phyloP scores from a whole-genome alignment of 345 rosid genomes.

The Hypericum androsaemum region DNA sequence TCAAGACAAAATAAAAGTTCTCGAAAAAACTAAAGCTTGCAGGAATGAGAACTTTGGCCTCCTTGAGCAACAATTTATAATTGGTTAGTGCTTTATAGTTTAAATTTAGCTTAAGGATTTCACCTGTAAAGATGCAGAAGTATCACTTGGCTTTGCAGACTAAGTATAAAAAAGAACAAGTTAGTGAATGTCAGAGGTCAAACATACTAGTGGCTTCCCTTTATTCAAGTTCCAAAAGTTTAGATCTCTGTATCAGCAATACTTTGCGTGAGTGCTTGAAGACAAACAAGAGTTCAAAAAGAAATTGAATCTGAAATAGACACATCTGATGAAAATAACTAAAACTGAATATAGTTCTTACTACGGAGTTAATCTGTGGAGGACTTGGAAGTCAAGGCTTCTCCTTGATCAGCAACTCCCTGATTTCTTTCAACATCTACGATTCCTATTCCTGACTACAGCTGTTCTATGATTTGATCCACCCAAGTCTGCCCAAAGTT shows the following conservation, averaged over 20 bases:
- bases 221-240: constrained; percentile 60
- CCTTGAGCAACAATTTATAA: constrained; percentile 74
- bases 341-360: constrained; percentile 13
- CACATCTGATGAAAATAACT: neutral
- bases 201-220: constrained; percentile 66
- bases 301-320: neutral
- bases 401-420: constrained; percentile 23
- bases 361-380: constrained; percentile 31
- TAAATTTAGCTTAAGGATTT: constrained; percentile 70
- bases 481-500: constrained; percentile 90
- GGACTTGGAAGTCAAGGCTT: constrained; percentile 20
- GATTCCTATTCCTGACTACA: constrained; percentile 51
- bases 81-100: constrained; percentile 73
- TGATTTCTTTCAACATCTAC: constrained; percentile 27
- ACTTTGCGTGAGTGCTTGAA: constrained; percentile 9
- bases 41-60: constrained; percentile 64
- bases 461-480: constrained; percentile 57
- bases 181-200: neutral
- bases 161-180: neutral
- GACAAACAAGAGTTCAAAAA: neutral
- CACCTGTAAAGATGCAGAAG: constrained; percentile 44
- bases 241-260: constrained; percentile 38
- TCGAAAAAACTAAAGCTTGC: constrained; percentile 38
- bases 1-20: neutral
- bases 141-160: constrained; percentile 5